These are phyloP conservation scores for Dalechampia spathulata DNA, from an alignment of 441 rosid species.

Conservation along the genomic window DNA sequence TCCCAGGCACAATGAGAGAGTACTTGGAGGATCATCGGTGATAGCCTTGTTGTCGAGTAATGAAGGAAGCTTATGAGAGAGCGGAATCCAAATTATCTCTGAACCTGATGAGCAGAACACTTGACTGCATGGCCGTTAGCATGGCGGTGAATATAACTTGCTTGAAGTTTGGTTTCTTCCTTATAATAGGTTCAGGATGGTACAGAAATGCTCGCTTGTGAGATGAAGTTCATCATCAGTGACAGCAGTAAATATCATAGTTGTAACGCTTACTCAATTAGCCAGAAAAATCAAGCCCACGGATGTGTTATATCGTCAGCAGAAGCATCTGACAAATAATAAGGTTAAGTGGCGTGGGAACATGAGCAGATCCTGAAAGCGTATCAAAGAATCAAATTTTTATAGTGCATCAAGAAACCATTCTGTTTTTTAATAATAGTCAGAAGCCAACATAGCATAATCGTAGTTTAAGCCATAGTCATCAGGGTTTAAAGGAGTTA, in stretches of 20 bases:
- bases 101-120: constrained; percentile 23
- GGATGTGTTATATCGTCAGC: constrained; percentile 61
- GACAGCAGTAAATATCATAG: constrained; percentile 31
- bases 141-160: constrained; percentile 44
- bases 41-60: constrained; percentile 59
- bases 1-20: constrained; percentile 43
- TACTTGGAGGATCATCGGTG: constrained; percentile 73
- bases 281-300: constrained; percentile 23
- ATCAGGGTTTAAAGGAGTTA: too few relatives aligned
- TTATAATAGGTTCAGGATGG: constrained; percentile 56
- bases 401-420: too few relatives aligned
- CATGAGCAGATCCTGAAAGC: too few relatives aligned
- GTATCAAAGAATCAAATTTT: too few relatives aligned
- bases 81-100: constrained; percentile 61
- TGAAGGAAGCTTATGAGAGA: constrained; percentile 59
- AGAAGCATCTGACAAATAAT: constrained; percentile 67
- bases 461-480: too few relatives aligned
- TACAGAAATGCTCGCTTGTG: constrained; percentile 45
- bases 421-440: too few relatives aligned
- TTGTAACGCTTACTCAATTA: constrained; percentile 40
- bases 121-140: constrained; percentile 34
- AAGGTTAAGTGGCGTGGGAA: constrained; percentile 62
- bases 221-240: constrained; percentile 52
- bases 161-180: constrained; percentile 75
- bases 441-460: too few relatives aligned